These are phyloP conservation scores for Pestalotiopsis sp. DNA, from an alignment of 2,329 filamentous ascomycete species.

Conservation along the genomic window DNA sequence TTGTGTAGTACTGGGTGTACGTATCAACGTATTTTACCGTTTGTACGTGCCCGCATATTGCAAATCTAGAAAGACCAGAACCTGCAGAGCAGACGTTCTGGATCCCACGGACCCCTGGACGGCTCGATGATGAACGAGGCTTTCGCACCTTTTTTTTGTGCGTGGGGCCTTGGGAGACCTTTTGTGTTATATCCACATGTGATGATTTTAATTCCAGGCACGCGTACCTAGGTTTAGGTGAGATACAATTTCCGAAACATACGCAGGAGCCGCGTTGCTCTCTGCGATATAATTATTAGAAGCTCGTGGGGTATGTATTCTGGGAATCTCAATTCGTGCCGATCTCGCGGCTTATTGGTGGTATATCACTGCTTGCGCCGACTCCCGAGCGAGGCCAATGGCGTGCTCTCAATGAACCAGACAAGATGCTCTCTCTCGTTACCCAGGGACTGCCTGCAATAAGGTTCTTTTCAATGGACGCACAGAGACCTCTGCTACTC, in stretches of 20 bases:
- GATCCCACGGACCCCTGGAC: background rate
- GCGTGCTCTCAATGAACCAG: no score
- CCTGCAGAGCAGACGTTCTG: background rate
- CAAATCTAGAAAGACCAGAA: background rate
- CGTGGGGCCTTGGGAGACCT: background rate
- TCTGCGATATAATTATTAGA: no score
- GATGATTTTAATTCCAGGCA: background rate
- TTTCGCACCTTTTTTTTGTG: background rate
- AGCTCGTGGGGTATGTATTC: no score
- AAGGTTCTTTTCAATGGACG: background rate
- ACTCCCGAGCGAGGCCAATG: no score
- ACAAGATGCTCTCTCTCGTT: no score
- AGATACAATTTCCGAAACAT: background rate
- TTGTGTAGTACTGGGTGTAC: background rate
- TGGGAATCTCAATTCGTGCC: no score
- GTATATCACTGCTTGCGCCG: no score
- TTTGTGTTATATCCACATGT: background rate
- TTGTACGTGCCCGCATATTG: background rate
- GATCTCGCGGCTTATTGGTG: no score
- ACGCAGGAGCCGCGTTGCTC: background rate
- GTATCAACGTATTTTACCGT: background rate
- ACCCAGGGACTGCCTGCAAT: no score
- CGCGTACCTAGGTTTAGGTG: background rate
- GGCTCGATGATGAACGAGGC: background rate
- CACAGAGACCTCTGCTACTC: background rate